These are phyloP conservation scores for Petunia hybrid DNA, from an alignment of 305 asterid genomes.

Conservation along the genomic window DNA sequence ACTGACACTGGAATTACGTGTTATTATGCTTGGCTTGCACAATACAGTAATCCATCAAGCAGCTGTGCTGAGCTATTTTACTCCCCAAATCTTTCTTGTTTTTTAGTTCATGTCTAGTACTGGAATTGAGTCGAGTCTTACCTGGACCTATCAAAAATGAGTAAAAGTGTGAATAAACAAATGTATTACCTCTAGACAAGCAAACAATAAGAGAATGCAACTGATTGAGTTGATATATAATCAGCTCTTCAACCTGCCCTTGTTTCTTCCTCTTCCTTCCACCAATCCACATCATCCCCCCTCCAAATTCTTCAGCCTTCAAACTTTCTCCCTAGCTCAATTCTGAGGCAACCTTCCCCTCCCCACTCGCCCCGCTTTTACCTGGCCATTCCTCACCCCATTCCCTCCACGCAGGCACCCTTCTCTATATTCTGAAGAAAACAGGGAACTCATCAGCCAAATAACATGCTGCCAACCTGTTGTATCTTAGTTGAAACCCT, in stretches of 20 bases:
- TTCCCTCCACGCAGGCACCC: background rate
- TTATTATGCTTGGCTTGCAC: background rate
- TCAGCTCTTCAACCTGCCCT: conserved; percentile 11
- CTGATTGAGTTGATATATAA: background rate
- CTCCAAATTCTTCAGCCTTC: background rate
- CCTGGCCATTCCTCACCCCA: background rate
- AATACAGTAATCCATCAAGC: background rate
- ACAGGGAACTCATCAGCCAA: conserved; percentile 16
- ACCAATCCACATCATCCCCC: background rate
- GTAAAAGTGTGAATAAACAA: background rate
- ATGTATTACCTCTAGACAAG: conserved; percentile 10
- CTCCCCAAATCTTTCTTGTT: background rate
- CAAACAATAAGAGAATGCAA: conserved; percentile 19
- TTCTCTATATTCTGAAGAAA: conserved; percentile 1
- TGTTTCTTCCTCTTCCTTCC: conserved; percentile 18
- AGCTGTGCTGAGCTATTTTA: background rate
- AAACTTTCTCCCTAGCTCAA: conserved; percentile 11
- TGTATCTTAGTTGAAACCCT: conserved; percentile 11
- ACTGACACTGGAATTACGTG: conserved; percentile 5
- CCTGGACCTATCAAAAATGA: conserved; percentile 6
- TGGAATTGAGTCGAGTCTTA: conserved; percentile 12
- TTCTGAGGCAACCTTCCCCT: conserved; percentile 2
- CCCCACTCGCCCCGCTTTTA: background rate
- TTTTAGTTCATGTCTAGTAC: background rate
- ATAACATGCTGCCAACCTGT: background rate